These are phyloP conservation scores for Lachancea quebecensis DNA, from an alignment of 805 yeast genomes.

Conservation along the genomic window DNA sequence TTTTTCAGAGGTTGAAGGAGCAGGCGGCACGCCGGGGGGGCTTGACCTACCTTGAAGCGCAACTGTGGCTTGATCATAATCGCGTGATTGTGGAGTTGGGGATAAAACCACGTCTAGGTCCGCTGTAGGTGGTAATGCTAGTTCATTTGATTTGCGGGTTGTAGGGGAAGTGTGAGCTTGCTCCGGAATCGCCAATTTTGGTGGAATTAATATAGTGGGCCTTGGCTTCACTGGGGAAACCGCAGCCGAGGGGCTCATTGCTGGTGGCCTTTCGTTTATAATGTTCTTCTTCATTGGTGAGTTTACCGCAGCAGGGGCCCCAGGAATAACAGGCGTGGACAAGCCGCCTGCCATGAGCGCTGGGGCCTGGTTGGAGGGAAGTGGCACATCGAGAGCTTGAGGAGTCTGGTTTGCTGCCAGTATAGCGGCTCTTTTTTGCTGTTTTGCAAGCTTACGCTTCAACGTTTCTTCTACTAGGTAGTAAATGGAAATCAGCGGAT, in stretches of 20 bases:
- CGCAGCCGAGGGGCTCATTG: background rate
- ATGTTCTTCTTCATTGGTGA: background rate
- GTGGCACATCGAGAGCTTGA: conserved; percentile 6
- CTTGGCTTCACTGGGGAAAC: conserved; percentile 1
- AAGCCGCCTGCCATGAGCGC: background rate
- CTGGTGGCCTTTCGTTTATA: background rate
- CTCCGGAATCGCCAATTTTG: conserved; percentile 41
- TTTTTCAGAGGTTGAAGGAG: conserved; percentile 17
- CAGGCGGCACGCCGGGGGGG: conserved; percentile 17
- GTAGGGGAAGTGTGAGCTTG: conserved; percentile 45
- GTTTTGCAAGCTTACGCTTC: conserved; percentile 57
- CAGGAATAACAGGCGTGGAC: background rate
- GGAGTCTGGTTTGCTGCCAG: conserved; percentile 10
- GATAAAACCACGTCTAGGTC: conserved; percentile 24
- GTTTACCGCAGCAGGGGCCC: background rate
- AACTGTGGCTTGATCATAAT: conserved; percentile 38
- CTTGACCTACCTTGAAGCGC: conserved; percentile 35
- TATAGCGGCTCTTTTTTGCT: conserved; percentile 23
- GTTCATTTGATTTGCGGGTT: conserved; percentile 24
- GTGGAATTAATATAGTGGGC: conserved; percentile 28
- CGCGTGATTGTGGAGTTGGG: conserved; percentile 30
- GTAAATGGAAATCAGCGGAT: conserved; percentile 84
- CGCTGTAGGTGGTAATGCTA: conserved; percentile 8
- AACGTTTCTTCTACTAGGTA: conserved; percentile 79
- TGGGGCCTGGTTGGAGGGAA: background rate